phyloP scores from a whole-genome alignment of 805 yeast species.

The Candida cerambycidarum region DNA sequence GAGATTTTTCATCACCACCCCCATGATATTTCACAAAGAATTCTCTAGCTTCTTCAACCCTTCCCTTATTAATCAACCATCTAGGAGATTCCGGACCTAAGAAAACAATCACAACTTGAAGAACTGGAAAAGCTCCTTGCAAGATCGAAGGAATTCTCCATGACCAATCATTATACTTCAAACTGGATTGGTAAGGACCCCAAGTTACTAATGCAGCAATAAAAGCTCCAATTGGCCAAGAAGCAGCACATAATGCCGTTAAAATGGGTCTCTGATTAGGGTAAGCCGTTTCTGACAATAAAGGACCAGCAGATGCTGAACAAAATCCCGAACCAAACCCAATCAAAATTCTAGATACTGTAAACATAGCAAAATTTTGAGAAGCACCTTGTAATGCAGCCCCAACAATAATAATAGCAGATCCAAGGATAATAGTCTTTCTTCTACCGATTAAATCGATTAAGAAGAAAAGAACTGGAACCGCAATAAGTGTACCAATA shows the following conservation, averaged over 20 bases:
- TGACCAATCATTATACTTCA: conserved; percentile 26
- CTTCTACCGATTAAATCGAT: conserved; percentile 42
- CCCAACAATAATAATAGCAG: conserved; percentile 24
- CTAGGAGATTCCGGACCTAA: conserved; percentile 51
- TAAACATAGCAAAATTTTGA: conserved; percentile 32
- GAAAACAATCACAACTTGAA: conserved; percentile 36
- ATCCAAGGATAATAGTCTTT: conserved; percentile 22
- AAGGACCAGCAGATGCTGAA: conserved; percentile 42
- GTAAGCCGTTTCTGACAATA: conserved; percentile 49
- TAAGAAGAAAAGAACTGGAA: conserved; percentile 22
- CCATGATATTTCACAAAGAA: conserved; percentile 40
- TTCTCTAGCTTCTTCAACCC: conserved; percentile 33
- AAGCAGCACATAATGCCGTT: conserved; percentile 47
- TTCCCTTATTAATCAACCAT: conserved; percentile 40
- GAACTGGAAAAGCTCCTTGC: conserved; percentile 47
- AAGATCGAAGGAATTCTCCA: conserved; percentile 57
- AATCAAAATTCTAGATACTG: conserved; percentile 46
- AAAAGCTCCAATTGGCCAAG: conserved; percentile 52
- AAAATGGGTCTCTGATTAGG: conserved; percentile 42
- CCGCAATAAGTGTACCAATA: conserved; percentile 38
- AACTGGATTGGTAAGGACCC: conserved; percentile 15
- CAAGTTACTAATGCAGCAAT: conserved; percentile 42
- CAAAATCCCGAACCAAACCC: conserved; percentile 46
- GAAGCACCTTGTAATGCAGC: conserved; percentile 36
- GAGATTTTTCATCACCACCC: conserved; percentile 35